Conservation (phyloP, 148 eudicot genomes). For the Heliamphora exappendiculata region DNA sequence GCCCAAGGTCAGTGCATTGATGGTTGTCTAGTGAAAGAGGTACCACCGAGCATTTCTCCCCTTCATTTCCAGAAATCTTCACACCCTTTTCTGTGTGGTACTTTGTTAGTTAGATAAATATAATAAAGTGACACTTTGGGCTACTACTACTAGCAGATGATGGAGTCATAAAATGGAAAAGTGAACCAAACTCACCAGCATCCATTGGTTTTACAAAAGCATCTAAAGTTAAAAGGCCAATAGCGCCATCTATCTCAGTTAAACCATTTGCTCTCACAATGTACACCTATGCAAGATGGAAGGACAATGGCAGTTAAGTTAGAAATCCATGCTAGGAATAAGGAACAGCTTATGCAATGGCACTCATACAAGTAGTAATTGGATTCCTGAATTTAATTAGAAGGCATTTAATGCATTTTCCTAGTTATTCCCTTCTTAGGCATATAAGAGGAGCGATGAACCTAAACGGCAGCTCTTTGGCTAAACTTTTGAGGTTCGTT, state of each 20-base stretch:
- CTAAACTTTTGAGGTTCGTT: no score
- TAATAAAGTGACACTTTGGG: neutral
- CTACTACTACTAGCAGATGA: neutral
- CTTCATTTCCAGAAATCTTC: conserved; percentile 2
- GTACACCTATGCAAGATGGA: conserved; percentile 26
- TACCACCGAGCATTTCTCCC: neutral
- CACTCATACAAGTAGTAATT: neutral
- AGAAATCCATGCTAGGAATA: neutral
- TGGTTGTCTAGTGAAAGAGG: neutral
- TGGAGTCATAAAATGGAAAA: neutral
- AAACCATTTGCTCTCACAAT: conserved; percentile 30
- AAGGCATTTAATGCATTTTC: neutral
- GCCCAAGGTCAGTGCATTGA: neutral
- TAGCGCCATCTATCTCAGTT: conserved; percentile 24
- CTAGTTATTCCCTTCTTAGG: no score
- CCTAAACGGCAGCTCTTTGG: no score
- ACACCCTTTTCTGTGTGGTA: neutral
- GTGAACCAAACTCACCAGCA: conserved; percentile 10
- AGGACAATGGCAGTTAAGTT: neutral
- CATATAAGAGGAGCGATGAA: no score
- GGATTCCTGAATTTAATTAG: neutral
- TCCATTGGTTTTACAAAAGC: conserved; percentile 5
- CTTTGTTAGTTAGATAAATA: conserved; percentile 7
- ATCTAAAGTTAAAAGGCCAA: conserved; percentile 26
- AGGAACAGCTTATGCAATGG: neutral